A percentile compares a stretch with the other conserved stretches of the same genome.
Evolutionary conservation across 495 filamentous ascomycete genomes (phyloP).

Genomic region (Penicillium maclennaniae): DNA sequence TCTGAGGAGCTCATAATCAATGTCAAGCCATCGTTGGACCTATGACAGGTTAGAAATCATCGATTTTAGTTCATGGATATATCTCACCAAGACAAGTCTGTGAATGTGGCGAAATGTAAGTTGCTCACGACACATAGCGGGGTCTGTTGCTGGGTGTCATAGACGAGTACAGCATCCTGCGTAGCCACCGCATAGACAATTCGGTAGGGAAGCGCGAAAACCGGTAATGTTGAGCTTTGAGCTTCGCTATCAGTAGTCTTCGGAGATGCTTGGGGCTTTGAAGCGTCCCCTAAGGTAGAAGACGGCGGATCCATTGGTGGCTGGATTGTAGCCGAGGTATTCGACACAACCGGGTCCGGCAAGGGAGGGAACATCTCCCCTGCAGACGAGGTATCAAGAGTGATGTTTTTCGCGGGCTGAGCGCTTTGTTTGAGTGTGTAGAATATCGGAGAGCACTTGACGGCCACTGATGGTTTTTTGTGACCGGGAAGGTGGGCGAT

Average conservation of each 20-base stretch:
- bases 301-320: constrained; percentile 81
- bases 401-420: constrained; percentile 78
- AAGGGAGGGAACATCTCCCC: constrained; percentile 80
- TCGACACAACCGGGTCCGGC: constrained; percentile 72
- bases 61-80: background rate
- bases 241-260: constrained; percentile 47
- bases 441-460: constrained; percentile 86
- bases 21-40: constrained; percentile 89
- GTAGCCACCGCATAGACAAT: constrained; percentile 97
- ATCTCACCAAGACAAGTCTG: constrained; percentile 87
- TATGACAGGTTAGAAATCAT: constrained; percentile 35
- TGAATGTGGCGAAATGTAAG: constrained; percentile 94
- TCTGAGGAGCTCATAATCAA: constrained; percentile 95
- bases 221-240: constrained; percentile 54
- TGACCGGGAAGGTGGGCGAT: constrained; percentile 97
- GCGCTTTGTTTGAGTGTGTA: constrained; percentile 72
- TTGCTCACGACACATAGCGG: constrained; percentile 94
- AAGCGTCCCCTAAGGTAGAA: constrained; percentile 36
- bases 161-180: constrained; percentile 91
- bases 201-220: constrained; percentile 84
- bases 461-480: constrained; percentile 96
- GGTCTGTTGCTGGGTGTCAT: constrained; percentile 95
- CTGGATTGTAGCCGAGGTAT: constrained; percentile 46
- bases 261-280: constrained; percentile 48
- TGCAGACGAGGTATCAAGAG: constrained; percentile 83